These are phyloP conservation scores for Podila minutissima DNA, from an alignment of 192 early-diverging fungal genomes.

Conservation along the genomic window DNA sequence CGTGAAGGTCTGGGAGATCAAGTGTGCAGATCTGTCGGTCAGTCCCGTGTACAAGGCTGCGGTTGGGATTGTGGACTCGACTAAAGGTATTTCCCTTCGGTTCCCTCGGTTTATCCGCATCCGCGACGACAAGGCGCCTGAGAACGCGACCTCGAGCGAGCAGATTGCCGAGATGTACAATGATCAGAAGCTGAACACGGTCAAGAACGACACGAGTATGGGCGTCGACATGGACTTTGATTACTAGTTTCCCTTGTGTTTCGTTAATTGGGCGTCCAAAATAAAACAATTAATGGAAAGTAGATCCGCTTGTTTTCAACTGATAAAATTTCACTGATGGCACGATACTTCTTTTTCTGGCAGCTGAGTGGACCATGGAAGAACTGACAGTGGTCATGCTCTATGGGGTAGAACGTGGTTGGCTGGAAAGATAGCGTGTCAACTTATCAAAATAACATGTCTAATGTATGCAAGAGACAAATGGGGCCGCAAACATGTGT, in stretches of 20 bases:
- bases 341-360: too few species aligned
- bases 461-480: too few species aligned
- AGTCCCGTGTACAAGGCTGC: conserved; percentile 95
- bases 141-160: conserved; percentile 89
- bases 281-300: too few species aligned
- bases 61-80: conserved; percentile 79
- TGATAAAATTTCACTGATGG: too few species aligned
- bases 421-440: too few species aligned
- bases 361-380: too few species aligned
- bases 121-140: conserved; percentile 94
- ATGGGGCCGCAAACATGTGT: too few species aligned
- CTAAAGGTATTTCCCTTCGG: conserved; percentile 94
- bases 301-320: too few species aligned
- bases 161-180: conserved; percentile 66
- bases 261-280: too few species aligned
- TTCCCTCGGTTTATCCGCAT: conserved; percentile 97
- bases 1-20: conserved; percentile 94
- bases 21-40: conserved; percentile 96
- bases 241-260: conserved; percentile 8
- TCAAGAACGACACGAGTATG: conserved; percentile 36
- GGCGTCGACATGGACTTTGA: conserved; percentile 50
- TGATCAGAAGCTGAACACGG: conserved; percentile 46
- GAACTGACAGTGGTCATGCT: too few species aligned
- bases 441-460: too few species aligned
- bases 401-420: too few species aligned